Evolutionary conservation across 2,329 filamentous ascomycete genomes (phyloP), one percentile per base, ranked within the genome.

Genomic region (Escovopsis sp.): DNA sequence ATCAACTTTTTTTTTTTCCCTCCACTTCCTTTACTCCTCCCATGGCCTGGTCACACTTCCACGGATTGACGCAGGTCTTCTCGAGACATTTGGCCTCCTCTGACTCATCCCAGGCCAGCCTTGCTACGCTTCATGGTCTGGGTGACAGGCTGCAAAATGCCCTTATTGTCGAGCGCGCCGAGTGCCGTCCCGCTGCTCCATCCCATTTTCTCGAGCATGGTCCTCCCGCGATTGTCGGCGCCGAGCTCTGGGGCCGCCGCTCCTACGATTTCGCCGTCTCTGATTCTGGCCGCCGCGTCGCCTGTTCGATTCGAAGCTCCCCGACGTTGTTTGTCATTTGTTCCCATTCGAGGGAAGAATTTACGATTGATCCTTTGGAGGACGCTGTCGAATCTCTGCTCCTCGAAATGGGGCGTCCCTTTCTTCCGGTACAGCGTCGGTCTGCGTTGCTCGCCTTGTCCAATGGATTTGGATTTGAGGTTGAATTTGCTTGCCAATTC

Each of bases 131-230:
- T 94, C 51, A 98, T 82, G 24, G 91, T 76, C 48, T 94, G 88
- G 24, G 78, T 72, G 20, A 98, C 82, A 0, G 89, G 89, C 46
- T 85, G 76, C 48, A 94, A 62, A 40, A 94, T 91, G 29, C 91
- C 91, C 59, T 91, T 84, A 58, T 93, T 94, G 48, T 93, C 79
- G 1, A 68, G 57, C 10, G 84, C 76, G 40, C 91, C 91, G 1
- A 98, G 70, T 2, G 83, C 84, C 55, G 81, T 94, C 5, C 91
- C 91, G 40, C 72, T 81, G 46, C 75, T 83, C 88, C 91, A 98
- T 4, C 91, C 91, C 91, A 96, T 96, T 63, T 91, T 96, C 64
- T 94, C 86, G 48, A 98, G 64, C 77, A 98, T 84, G 3, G 78
- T 76, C 39, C 86, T 75, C 10, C 91, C 91, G 50, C 77, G 85